phyloP scores from a whole-genome alignment of 495 filamentous ascomycete species.

The Xylaria scruposa region DNA sequence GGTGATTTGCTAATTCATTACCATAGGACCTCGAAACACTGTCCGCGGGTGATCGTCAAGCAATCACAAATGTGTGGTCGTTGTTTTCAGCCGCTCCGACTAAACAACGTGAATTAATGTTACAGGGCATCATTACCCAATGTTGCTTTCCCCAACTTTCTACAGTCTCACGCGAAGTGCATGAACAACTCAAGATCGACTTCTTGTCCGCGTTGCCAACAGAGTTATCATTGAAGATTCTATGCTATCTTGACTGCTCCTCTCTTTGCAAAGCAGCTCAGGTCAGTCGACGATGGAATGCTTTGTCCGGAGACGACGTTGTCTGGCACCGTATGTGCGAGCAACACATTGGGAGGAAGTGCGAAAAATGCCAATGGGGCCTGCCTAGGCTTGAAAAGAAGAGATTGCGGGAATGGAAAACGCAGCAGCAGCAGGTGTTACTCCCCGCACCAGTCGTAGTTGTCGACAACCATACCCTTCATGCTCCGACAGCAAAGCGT shows the following conservation, averaged over 20 bases:
- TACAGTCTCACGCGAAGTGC: constrained; percentile 82
- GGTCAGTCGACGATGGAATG: constrained; percentile 87
- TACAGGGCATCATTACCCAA: constrained; percentile 91
- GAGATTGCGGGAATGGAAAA: constrained; percentile 82
- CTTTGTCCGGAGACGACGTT: constrained; percentile 91
- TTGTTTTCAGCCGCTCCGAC: constrained; percentile 94
- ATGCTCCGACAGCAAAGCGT: constrained; percentile 40
- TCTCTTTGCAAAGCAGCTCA: constrained; percentile 98
- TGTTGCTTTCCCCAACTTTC: constrained; percentile 98
- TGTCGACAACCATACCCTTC: constrained; percentile 6
- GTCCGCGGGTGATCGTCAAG: constrained; percentile 84
- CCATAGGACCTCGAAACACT: constrained; percentile 80
- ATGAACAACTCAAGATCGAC: constrained; percentile 93
- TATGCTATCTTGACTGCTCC: constrained; percentile 90
- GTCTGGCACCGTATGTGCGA: constrained; percentile 99
- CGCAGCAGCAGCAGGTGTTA: constrained; percentile 66
- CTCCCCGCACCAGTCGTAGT: constrained; percentile 1
- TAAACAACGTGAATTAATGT: constrained; percentile 92
- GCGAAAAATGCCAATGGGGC: constrained; percentile 96
- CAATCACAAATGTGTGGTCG: constrained; percentile 95
- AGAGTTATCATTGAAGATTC: constrained; percentile 90
- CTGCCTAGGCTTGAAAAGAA: constrained; percentile 89
- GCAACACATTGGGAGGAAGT: constrained; percentile 91
- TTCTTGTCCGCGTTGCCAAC: constrained; percentile 87
- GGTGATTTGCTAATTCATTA: constrained; percentile 15